These are phyloP conservation scores for Lodderomyces orthopsilosis DNA, from an alignment of 1,139 yeast species.

Conservation along the genomic window DNA sequence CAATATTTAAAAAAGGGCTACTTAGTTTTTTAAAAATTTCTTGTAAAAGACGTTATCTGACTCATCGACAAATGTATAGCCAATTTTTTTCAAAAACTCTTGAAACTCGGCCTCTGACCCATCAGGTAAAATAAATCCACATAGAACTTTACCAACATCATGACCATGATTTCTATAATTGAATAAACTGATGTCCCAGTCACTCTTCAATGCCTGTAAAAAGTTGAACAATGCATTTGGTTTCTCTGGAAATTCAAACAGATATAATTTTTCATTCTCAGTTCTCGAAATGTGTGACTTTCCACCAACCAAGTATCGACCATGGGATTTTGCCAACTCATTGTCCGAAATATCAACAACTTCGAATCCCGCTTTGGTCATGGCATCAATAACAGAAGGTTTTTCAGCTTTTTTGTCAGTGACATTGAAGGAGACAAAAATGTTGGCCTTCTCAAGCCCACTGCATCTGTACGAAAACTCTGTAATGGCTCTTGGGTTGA, in stretches of 20 bases:
- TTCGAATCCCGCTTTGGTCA: slow-evolving; percentile 48
- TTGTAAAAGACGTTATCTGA: slow-evolving; percentile 80
- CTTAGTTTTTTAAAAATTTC: slow-evolving; percentile 52
- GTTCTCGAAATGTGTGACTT: slow-evolving; percentile 28
- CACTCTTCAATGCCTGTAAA: slow-evolving; percentile 63
- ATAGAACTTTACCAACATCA: slow-evolving; percentile 87
- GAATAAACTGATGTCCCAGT: slow-evolving; percentile 92
- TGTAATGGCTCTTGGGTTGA: slow-evolving; percentile 85
- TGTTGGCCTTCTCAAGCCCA: slow-evolving; percentile 60
- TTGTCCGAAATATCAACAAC: slow-evolving; percentile 86
- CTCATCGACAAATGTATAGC: slow-evolving; percentile 78
- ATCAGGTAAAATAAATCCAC: slow-evolving; percentile 84
- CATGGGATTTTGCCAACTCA: slow-evolving; percentile 94
- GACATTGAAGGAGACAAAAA: slow-evolving; percentile 85
- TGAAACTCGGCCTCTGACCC: slow-evolving; percentile 63
- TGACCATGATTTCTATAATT: slow-evolving; percentile 97
- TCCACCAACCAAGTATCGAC: slow-evolving; percentile 95
- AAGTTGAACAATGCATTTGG: slow-evolving; percentile 91
- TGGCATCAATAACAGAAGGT: slow-evolving; percentile 33
- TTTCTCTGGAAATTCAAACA: slow-evolving; percentile 95
- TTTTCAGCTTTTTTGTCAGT: slow-evolving; percentile 63
- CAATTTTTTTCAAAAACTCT: slow-evolving; percentile 64
- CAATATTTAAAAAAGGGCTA: too few relatives aligned
- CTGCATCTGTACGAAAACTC: slow-evolving; percentile 87
- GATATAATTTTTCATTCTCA: slow-evolving; percentile 69